Evolutionary conservation across 305 asterid species (phyloP), one percentile per base, ranked within the genome.

Genomic region (Rubia balearica): DNA sequence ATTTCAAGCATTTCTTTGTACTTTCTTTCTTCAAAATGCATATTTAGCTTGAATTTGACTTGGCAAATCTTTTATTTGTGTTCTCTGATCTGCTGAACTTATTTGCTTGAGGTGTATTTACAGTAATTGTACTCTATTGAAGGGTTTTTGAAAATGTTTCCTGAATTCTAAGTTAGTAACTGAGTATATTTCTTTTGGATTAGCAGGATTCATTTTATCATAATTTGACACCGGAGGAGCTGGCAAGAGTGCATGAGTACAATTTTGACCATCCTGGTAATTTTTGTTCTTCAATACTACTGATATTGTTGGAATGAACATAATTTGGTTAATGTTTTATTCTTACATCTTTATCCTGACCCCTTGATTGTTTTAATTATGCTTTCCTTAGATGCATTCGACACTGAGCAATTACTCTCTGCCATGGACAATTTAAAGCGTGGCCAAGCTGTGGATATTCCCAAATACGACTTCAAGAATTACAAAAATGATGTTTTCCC

Each of bases 241-340:
- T 88, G 71, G 78, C 87, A 81, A 90, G 83, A 83, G 92, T 95
- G 80, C 86, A 90, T 53, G 99, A 91, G 73, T 95, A 91, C 93
- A 91, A 94, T 81, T 94, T 94, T 86, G 99, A 94, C 78, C 99
- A 94, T 83, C 99, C 99, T 72, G 99, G 99, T 90, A 76, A 78
- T 89, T 83, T 60, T 71, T 69, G 19, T 12, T 68, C 78, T 69
- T 33, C 63, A 38, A 7, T 21, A 6, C 4, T 2, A 16, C 27
- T 36, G 22, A 30, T 57, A 17, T 70, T 68, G 45, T 5, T 41
- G 12, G 57, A 30, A 30, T 1, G 38, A 59, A 60, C 61, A 48
- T 4, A 65, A 46, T 74, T 46, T 73, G 71, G 57, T 79, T 69
- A 62, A 68, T 45, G 67, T 72, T 76, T 16, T 53, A 27, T 78